Conservation (phyloP, 257 asterid genomes). For the Handroanthus guayacan region DNA sequence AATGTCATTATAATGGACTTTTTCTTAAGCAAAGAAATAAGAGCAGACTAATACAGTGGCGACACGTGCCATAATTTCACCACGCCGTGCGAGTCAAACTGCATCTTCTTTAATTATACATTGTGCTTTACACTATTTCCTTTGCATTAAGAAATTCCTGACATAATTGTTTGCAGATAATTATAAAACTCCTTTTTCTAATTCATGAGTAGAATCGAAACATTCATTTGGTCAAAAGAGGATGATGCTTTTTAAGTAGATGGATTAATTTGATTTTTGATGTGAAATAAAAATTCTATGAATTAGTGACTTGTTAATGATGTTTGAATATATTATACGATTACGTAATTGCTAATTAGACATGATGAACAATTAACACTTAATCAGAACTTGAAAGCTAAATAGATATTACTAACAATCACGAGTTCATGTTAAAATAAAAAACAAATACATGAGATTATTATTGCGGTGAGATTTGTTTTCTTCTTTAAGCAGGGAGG, state of each 20-base stretch:
- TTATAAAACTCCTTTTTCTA: background rate
- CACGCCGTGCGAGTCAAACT: conserved; percentile 39
- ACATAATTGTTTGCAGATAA: background rate
- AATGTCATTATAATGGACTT: conserved; percentile 33
- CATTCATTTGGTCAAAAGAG: conserved; percentile 12
- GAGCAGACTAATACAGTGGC: conserved; percentile 12
- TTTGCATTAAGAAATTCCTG: conserved; percentile 20
- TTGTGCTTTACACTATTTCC: conserved; percentile 34
- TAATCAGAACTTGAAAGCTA: no score
- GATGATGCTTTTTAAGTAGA: conserved; percentile 2
- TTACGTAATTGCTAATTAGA: no score
- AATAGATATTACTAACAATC: no score
- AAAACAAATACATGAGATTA: no score
- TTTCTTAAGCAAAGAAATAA: conserved; percentile 26
- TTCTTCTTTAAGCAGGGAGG: no score
- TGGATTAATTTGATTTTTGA: background rate
- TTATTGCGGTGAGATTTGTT: no score
- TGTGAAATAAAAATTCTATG: background rate
- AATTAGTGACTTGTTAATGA: background rate
- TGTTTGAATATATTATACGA: background rate
- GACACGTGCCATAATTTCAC: conserved; percentile 40
- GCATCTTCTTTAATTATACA: conserved; percentile 32
- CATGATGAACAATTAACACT: no score
- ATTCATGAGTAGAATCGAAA: conserved; percentile 6
- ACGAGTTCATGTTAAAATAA: no score